Evolutionary conservation across 2,329 filamentous ascomycete species (phyloP), one percentile per base, ranked within the genome.

Genomic region (Colletotrichum camelliae): DNA sequence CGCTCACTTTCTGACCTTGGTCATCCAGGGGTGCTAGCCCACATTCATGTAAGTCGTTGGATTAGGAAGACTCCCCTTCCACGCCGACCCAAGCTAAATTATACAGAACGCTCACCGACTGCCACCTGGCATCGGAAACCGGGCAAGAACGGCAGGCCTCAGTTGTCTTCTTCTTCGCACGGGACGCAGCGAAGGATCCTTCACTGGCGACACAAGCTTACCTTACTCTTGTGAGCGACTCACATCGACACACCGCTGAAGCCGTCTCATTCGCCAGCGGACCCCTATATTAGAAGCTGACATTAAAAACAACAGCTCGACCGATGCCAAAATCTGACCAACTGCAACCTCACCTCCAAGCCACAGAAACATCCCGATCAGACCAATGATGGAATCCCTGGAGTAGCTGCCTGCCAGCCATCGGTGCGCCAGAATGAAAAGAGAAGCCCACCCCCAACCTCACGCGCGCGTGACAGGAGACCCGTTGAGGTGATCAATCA

Each of bases 11-110:
- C 57, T 75, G 60, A 37, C 57, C 64, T 48, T 67, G 70, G 65
- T 39, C 43, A 39, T 24, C 39, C 68, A 48, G 31, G 72, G 62
- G 48, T 67, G 21, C 35, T n/a, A 58, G 70, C 43, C 57, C 66
- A 33, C 57, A 64, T 31, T 58, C 70, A 75, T 75, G 73, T 75
- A 64, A 62, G 70, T 75, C 61, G 73, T 75, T 69, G 73, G 57
- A 75, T 68, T 73, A 60, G 73, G 73, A 72, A 72, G 64, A 27
- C n/a, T 24, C 67, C 52, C 33, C 55, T 65, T 64, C 60, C 48
- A 62, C 55, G 29, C 43, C 24, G 55, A 43, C 39, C 64, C 31
- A 52, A 43, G 37, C 64, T 58, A 70, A 21, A 15, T 70, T 37
- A 33, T 33, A 55, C 39, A 74, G 27, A 70, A 29, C 48, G 39